These are phyloP conservation scores for Penicillium verhagenii DNA, from an alignment of 495 filamentous ascomycete species.

Conservation along the genomic window DNA sequence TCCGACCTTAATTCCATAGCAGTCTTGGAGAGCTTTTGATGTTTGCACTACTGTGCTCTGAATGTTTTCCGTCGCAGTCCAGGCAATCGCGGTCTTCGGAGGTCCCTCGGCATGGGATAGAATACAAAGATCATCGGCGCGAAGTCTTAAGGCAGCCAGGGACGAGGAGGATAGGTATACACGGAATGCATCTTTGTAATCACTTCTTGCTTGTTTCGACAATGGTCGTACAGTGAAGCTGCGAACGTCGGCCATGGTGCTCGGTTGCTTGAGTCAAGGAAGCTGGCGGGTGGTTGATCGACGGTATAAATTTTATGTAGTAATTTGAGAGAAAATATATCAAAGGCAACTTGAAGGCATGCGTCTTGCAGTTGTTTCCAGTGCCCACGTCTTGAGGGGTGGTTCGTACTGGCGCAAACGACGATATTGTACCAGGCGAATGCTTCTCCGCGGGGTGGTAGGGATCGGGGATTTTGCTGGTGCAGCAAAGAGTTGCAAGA, in stretches of 20 bases:
- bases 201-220: slow-evolving; percentile 49
- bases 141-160: slow-evolving; percentile 58
- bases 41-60: slow-evolving; percentile 63
- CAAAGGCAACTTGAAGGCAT: no score
- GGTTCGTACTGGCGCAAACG: neutral
- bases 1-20: slow-evolving; percentile 62
- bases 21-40: slow-evolving; percentile 63
- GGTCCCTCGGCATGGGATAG: slow-evolving; percentile 45
- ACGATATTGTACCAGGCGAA: neutral
- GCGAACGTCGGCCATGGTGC: slow-evolving; percentile 41
- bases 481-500: neutral
- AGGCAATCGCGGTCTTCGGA: slow-evolving; percentile 60
- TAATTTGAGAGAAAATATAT: neutral
- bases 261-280: neutral
- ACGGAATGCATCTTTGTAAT: slow-evolving; percentile 60
- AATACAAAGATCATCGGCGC: slow-evolving; percentile 57
- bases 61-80: slow-evolving; percentile 62
- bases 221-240: slow-evolving; percentile 55
- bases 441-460: neutral
- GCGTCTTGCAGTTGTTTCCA: no score
- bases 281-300: neutral
- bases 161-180: slow-evolving; percentile 66
- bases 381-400: neutral
- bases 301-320: no score
- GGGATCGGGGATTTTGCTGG: neutral